Evolutionary conservation across 768 basidiomycete species (phyloP), one percentile per base, ranked within the genome.

Genomic region (Phanerodontia chrysosporium): DNA sequence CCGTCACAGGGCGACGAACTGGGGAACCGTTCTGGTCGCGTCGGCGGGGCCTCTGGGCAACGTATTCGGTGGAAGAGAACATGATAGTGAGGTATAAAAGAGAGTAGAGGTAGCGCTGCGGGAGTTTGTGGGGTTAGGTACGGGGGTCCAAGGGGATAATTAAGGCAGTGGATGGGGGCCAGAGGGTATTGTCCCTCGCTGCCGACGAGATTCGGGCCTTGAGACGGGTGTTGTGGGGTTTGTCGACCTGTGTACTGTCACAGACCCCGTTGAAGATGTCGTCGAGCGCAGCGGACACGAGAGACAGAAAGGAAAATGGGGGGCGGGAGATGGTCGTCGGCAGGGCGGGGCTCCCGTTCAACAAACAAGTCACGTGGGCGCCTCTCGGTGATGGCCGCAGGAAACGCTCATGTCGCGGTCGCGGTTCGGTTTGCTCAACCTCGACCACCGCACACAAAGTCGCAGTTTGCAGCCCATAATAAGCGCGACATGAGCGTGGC

Each of bases 21-120:
- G 76, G 69, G 7, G 73, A 69, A 65, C 71, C 65, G 68, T 65
- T 72, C 44, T 58, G 66, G 57, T 69, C 67, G 66, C 69, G 72
- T 62, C 66, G 65, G 58, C 66, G 64, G 61, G 66, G 64, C 46
- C 73, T 67, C 64, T 69, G 67, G 52, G 74, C 68, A 64, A 72
- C 70, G 63, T 72, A 75, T 64, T 75, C 74, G 55, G 68, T 58
- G 21, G 76, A 66, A 54, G 67, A 62, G 59, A 70, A 59, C 69
- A 70, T 70, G 58, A 60, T 58, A 61, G 56, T 55, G 51, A 63
- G 54, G 57, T 67, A 67, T 63, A 68, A 69, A 67, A 60, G 64
- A 68, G 55, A 59, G 67, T 69, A 45, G 57, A 39, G 59, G 60
- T 64, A 64, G 63, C 63, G 59, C 59, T 58, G 59, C 59, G 55